Percentiles rank a stretch among this genome's conserved stretches.
phyloP scores from a whole-genome alignment of 257 asterid species.

The Jacaranda copaia region DNA sequence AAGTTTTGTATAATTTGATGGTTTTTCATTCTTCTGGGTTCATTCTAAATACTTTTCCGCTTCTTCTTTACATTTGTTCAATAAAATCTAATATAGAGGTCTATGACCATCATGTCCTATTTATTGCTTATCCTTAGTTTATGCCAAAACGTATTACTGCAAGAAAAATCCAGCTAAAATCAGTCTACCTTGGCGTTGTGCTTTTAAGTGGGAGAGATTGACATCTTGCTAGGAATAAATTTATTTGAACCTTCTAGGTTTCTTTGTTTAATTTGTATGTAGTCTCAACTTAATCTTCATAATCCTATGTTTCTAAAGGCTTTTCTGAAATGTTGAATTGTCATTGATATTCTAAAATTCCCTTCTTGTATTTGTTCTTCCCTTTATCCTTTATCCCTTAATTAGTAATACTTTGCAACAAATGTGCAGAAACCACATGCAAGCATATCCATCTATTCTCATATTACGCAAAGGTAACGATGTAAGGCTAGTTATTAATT shows the following conservation, averaged over 20 bases:
- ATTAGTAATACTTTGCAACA: slow-evolving; percentile 24
- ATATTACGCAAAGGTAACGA: slow-evolving; percentile 91
- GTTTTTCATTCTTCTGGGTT: background rate
- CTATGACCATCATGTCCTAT: slow-evolving; percentile 5
- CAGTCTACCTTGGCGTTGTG: background rate
- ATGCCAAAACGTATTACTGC: background rate
- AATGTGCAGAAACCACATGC: slow-evolving; percentile 86
- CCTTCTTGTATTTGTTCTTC: background rate
- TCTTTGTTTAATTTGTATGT: slow-evolving; percentile 1
- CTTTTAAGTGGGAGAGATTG: background rate
- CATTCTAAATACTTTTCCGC: background rate
- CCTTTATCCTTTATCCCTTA: slow-evolving; percentile 21
- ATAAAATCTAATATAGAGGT: background rate
- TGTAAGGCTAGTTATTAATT: slow-evolving; percentile 58
- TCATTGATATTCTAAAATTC: background rate
- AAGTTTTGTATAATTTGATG: background rate
- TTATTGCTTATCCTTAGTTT: background rate
- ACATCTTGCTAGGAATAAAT: background rate
- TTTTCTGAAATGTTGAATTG: background rate
- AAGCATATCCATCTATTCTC: slow-evolving; percentile 93
- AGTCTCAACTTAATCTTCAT: background rate
- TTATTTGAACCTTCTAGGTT: slow-evolving; percentile 23
- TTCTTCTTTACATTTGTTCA: background rate
- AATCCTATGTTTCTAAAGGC: slow-evolving; percentile 1
- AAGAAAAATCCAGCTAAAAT: slow-evolving; percentile 8